Base-by-base conservation (phyloP, 768 basidiomycete species). In the Paxillus ammoniavirescens region DNA sequence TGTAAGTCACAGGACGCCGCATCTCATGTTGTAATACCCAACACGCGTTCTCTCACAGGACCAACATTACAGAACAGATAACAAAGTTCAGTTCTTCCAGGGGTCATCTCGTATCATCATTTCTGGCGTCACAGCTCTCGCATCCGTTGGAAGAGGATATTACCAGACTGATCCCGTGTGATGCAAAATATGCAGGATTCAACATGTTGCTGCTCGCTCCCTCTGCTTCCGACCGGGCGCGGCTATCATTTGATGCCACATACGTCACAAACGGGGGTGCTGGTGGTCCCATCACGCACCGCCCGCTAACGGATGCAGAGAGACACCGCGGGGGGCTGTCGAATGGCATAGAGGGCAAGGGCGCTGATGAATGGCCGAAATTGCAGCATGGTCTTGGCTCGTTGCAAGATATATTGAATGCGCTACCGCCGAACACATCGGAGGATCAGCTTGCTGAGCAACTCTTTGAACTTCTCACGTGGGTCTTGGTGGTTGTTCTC, bases 51-150 rank as follows among this genome's bases (percentile, higher is more conserved):
- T 53, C 64, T 61, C 54, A 66, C 72, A 91, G 90, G 66, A 93
- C 91, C 17, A 93, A 93, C 73, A 91, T 93, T 67, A 89, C 87
- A 41, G 91, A 93, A 70, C 74, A 81, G n/a, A 52, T 65, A 37
- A 66, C 64, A 56, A 63, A 69, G 46, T 81, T 79, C 58, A 56
- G 68, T 52, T 79, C 80, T 30, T 89, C 90, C 61, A 79, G 91
- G 60, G 91, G 91, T 46, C 72, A 75, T 50, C 76, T 93, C 58
- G 76, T 83, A 46, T 79, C 86, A 28, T 79, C 82, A 21, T 91
- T 89, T 65, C 79, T 93, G 61, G 69, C 79, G 60, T 79, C 82
- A 47, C 72, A 78, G 65, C 69, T 76, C 50, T 66, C 74, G 49
- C 64, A 65, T 56, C 69, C 76, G 30, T 69, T 89, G 46, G 75